A percentile compares a stretch with the other conserved stretches of the same genome.
These are phyloP conservation scores for Lachnellula occidentalis DNA, from an alignment of 2,329 filamentous ascomycete genomes.

Conservation along the genomic window DNA sequence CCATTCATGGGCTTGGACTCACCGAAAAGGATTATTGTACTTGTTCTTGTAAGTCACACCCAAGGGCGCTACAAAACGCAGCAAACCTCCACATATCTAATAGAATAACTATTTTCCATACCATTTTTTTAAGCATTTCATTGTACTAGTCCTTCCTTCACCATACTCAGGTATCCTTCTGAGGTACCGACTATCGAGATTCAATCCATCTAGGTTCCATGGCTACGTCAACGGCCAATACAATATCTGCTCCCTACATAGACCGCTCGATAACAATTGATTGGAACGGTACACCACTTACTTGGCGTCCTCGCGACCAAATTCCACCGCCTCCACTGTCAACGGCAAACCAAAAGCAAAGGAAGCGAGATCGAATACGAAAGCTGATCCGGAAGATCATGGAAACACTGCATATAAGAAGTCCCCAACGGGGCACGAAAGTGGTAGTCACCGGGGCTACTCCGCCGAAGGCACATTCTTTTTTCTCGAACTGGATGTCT, in stretches of 20 bases:
- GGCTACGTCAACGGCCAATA: not conserved
- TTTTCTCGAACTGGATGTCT: not conserved
- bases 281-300: not conserved
- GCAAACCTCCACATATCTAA: not conserved
- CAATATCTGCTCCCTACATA: not conserved
- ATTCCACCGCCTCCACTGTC: not conserved
- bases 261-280: not conserved
- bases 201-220: not conserved
- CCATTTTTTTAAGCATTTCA: not conserved
- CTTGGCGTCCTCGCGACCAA: not conserved
- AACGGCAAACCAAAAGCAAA: not conserved
- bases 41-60: not conserved
- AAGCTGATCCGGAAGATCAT: not conserved
- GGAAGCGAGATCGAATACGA: not conserved
- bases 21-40: not conserved
- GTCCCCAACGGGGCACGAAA: not conserved
- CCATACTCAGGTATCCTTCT: not conserved
- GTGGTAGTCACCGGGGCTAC: not conserved
- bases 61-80: not conserved
- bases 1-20: not conserved
- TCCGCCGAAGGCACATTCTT: not conserved
- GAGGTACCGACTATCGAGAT: not conserved
- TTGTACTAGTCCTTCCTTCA: too few relatives aligned
- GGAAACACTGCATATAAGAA: not conserved
- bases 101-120: not conserved